Base-by-base conservation (phyloP, 116 monocot species). In the Thalassia testudinum region DNA sequence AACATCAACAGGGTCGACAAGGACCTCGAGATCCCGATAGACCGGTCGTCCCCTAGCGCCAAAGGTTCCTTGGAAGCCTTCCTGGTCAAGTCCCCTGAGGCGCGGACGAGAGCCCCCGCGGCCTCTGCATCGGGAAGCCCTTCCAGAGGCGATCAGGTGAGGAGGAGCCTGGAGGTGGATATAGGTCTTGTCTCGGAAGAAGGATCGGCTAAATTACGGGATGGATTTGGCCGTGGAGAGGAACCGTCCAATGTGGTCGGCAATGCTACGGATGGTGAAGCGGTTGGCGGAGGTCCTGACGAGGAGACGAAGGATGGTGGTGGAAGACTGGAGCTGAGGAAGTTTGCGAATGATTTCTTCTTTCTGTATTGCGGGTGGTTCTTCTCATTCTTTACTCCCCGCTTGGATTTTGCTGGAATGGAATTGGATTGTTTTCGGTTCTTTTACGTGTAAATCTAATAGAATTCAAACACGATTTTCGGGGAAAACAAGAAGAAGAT, bases 281-380 rank as follows among this genome's bases (percentile, higher is more conserved):
- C 6, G 26, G 24, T 14, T 52, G 26, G 52, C 1, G n/a, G 26
- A 17, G 52, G 21, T 16, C 3, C 13, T 0, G 52, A 15, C 16
- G 17, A 26, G 34, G 34, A 8, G 19, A 11, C 12, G 56, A 13
- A 18, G 24, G 30, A 27, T 61, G 61, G 16, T 3, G 61, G 16
- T 3, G 45, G 45, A 20, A 20, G 45, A n/a, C 18, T 16, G 45
- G 82, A 88, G 70, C 69, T 97, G 29, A 79, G 72, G 53, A 78
- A 64, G 52, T 97, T 97, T 56, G 77, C 99, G 0, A 64, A 64
- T 11, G 90, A 90, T 65, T 99, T 99, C 43, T 67, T 90, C 47
- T 82, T 90, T 26, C 51, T 90, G 43, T 99, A 90, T 59, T 99
- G 89, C 85, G 79, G 97, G 97, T 89, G 64, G 69, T n/a, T 15